phyloP scores from a whole-genome alignment of 73 alveolate species.

The Uronychia binucleata region DNA sequence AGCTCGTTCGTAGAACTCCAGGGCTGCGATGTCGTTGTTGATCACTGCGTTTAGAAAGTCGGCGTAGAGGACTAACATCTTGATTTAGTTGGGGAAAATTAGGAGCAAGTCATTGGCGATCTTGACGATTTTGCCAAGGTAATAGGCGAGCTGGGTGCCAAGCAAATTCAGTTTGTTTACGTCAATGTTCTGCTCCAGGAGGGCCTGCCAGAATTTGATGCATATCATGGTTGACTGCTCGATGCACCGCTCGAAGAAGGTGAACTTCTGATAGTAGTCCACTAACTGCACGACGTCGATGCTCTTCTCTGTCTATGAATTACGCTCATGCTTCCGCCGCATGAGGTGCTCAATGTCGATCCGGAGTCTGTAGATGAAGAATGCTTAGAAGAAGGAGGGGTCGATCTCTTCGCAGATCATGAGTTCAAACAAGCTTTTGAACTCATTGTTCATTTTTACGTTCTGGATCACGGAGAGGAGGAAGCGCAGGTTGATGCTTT shows the following conservation, averaged over 20 bases:
- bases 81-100: not conserved
- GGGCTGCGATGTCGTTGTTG: not conserved
- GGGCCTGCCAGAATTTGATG: not conserved
- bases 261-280: not conserved
- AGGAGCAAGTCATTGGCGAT: not conserved
- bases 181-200: not conserved
- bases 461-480: not conserved
- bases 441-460: not conserved
- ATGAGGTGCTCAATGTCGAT: slow-evolving; percentile 2
- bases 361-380: not conserved
- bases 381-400: not conserved
- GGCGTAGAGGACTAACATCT: not conserved
- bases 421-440: not conserved
- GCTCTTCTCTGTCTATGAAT: not conserved
- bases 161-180: not conserved
- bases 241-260: not conserved
- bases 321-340: not conserved
- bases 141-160: not conserved
- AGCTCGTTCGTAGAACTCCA: not conserved
- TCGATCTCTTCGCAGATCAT: not conserved
- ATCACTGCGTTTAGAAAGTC: not conserved
- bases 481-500: not conserved
- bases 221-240: not conserved
- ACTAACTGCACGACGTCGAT: not conserved
- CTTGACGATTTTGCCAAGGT: not conserved